These are phyloP conservation scores for Ajuga reptans DNA, from an alignment of 305 asterid genomes.

Conservation along the genomic window DNA sequence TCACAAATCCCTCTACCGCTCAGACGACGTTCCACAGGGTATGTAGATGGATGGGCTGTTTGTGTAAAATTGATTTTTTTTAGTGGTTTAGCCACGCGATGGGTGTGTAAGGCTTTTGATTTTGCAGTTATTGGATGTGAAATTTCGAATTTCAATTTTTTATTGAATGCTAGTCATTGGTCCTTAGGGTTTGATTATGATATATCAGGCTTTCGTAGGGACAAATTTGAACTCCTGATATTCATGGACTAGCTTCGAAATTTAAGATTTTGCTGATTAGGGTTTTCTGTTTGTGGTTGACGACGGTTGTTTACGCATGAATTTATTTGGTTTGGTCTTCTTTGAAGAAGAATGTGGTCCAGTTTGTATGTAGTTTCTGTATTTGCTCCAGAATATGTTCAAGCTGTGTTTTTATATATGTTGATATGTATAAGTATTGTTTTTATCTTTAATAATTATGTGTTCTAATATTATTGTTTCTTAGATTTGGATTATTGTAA, in stretches of 20 bases:
- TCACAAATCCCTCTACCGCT: constrained; percentile 57
- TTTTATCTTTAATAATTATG: not conserved
- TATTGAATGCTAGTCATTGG: not conserved
- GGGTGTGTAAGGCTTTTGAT: not conserved
- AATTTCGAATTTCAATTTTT: not conserved
- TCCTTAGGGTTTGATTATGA: not conserved
- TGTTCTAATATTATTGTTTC: not conserved
- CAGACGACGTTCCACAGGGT: constrained; percentile 85
- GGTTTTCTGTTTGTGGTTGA: not conserved
- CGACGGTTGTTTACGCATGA: no score
- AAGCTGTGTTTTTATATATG: no score
- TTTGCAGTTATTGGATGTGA: not conserved
- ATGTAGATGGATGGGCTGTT: not conserved
- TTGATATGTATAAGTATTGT: no score
- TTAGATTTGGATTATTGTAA: not conserved
- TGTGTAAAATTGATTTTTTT: no score
- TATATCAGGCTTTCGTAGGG: not conserved
- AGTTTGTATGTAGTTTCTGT: no score
- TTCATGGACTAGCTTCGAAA: not conserved
- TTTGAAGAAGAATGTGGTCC: no score
- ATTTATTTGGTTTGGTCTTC: no score
- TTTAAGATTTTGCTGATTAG: not conserved
- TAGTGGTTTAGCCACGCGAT: not conserved
- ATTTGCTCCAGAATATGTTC: no score
- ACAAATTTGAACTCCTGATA: no score